Conservation (phyloP, 345 rosid species). For the Gynandropsis gynandra region DNA sequence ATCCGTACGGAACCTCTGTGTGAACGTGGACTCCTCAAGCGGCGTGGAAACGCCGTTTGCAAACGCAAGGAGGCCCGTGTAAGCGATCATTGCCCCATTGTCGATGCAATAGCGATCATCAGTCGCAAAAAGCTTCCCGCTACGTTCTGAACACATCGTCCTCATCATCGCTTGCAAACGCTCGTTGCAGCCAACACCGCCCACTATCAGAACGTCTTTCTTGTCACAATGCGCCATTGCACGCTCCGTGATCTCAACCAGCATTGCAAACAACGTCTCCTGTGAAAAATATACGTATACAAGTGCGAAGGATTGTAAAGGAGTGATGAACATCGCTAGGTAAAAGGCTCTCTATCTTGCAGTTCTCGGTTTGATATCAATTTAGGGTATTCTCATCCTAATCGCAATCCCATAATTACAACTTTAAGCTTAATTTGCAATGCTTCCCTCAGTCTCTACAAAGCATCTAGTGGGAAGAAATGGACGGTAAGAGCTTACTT, state of each 20-base stretch:
- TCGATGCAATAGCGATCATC: slow-evolving; percentile 90
- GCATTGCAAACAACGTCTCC: slow-evolving; percentile 92
- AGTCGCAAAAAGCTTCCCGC: slow-evolving; percentile 73
- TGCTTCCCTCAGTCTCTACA: no score
- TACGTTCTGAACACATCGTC: slow-evolving; percentile 85
- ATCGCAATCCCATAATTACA: not conserved
- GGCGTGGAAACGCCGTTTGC: slow-evolving; percentile 65
- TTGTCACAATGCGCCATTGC: slow-evolving; percentile 98
- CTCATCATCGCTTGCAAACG: slow-evolving; percentile 96
- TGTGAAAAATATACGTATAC: slow-evolving; percentile 14
- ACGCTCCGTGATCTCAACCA: slow-evolving; percentile 91
- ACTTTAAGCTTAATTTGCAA: no score
- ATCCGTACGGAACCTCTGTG: slow-evolving; percentile 85
- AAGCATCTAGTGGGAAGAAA: not conserved
- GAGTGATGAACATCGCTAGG: no score
- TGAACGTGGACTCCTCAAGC: slow-evolving; percentile 76
- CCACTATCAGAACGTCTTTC: slow-evolving; percentile 87
- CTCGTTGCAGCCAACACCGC: slow-evolving; percentile 94
- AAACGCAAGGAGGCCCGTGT: slow-evolving; percentile 75
- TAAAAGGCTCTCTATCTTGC: no score
- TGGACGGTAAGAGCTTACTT: slow-evolving; percentile 36
- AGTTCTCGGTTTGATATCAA: no score
- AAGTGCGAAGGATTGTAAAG: no score
- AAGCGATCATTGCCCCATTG: slow-evolving; percentile 99
- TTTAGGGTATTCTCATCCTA: no score